Base-by-base conservation (phyloP, 202 grass and related monocot genomes). In the Elaeis oleifera region DNA sequence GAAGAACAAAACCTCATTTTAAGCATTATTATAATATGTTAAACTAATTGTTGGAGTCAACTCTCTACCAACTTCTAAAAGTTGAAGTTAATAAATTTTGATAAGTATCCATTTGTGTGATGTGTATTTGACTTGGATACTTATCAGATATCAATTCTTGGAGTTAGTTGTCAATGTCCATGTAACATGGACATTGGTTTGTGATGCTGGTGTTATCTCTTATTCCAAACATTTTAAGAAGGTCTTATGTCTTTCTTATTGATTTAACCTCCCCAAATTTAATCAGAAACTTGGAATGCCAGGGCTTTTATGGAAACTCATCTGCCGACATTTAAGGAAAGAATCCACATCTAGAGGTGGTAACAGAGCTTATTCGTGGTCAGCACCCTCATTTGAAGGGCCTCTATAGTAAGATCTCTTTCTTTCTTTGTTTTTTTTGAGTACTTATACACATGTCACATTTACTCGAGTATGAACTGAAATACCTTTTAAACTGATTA, bases 371-470 rank as follows among this genome's bases (percentile, higher is more conserved):
- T 51, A 79, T 85, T 25, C 84, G 88, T 15, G 82, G 88, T 49
- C 92, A 92, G 36, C 92, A 97, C 76, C 92, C 92, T 58, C 83
- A 89, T 67, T 73, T 97, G 81, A 86, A 92, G 74, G 92, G 74
- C 79, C 57, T 86, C 62, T 97, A 97, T 62, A 97, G 92, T 96
- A 91, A 96, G 81, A 58, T 60, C 16, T 39, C 18, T 31, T 50
- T 71, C 23, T 56, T 58, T 52, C 17, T 22, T 44, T 44, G 1
- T 44, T 50, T 65, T 58, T 36, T 51, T 44, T 15, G 59, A 18
- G 22, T 29, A 25, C 13, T 5, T 28, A 26, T 21, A 3, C 31
- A 51, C 11, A 1, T 5, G 16, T 18, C 36, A 44, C 36, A 44
- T 13, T 44, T 13, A 14, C 28, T 6, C 7, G 8, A 3, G 9